These are phyloP conservation scores for Brassica carinata DNA, from an alignment of 345 rosid genomes.

Conservation along the genomic window DNA sequence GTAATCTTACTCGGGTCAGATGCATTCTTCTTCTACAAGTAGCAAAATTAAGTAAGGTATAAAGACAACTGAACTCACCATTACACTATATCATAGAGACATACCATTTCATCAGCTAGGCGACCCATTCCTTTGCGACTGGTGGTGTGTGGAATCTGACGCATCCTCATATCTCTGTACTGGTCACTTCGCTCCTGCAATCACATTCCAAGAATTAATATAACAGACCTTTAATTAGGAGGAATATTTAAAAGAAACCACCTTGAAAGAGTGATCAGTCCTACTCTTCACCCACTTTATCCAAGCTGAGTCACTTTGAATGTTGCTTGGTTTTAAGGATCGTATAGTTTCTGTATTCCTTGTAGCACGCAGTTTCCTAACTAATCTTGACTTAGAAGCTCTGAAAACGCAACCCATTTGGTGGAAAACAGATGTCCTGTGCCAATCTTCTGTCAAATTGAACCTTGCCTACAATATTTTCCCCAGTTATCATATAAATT, in stretches of 20 bases:
- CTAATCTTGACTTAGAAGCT: neutral
- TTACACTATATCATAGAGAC: too few species aligned
- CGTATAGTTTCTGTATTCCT: neutral
- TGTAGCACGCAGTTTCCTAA: neutral
- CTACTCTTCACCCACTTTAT: neutral
- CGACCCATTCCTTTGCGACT: too few species aligned
- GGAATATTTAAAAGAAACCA: neutral
- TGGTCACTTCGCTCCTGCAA: too few species aligned
- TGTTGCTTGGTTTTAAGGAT: neutral
- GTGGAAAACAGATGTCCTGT: neutral
- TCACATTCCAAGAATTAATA: too few species aligned
- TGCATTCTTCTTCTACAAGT: too few species aligned
- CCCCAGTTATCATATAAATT: neutral
- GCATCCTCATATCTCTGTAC: too few species aligned
- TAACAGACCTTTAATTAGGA: too few species aligned
- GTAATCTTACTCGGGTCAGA: too few species aligned
- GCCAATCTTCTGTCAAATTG: neutral
- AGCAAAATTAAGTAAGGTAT: too few species aligned
- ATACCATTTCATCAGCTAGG: too few species aligned
- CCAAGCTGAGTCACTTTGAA: neutral
- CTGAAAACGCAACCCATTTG: neutral
- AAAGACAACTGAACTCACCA: too few species aligned
- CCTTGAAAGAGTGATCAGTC: neutral
- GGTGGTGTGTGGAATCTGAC: too few species aligned
- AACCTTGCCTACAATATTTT: neutral